Conservation (phyloP, 495 filamentous ascomycete genomes). For the Cladorrhinum samala region DNA sequence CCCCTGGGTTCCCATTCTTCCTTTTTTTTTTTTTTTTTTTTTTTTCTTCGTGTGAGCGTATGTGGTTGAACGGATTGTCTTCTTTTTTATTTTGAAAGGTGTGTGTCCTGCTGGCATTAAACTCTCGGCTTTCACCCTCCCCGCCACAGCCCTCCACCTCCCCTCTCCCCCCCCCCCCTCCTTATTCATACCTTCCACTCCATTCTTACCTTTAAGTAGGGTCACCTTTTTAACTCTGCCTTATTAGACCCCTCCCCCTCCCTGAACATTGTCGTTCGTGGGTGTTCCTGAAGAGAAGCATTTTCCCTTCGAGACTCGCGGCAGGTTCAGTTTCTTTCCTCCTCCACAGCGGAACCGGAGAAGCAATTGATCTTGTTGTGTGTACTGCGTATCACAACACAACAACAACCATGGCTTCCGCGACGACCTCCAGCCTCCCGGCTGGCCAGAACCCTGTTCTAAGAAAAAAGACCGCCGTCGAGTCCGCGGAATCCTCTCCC, state of each 20-base stretch:
- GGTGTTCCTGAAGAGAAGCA: not conserved
- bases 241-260: not conserved
- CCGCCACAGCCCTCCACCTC: no score
- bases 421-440: slow-evolving; percentile 29
- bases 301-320: slow-evolving; percentile 3
- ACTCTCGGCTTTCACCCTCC: no score
- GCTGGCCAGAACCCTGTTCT: slow-evolving; percentile 34
- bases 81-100: slow-evolving; percentile 11
- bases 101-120: no score
- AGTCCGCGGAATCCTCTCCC: slow-evolving; percentile 34
- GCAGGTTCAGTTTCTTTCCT: no score
- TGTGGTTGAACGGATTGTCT: slow-evolving; percentile 9
- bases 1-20: not conserved
- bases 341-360: no score
- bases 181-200: not conserved
- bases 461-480: slow-evolving; percentile 32
- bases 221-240: not conserved
- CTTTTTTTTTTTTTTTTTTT: not conserved
- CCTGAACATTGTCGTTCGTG: not conserved
- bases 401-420: slow-evolving; percentile 33
- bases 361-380: no score
- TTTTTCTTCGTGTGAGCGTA: no score
- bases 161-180: no score
- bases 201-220: not conserved
- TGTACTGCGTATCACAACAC: no score